These are phyloP conservation scores for Clitopilus hobsonii DNA, from an alignment of 768 basidiomycete genomes.

Conservation along the genomic window DNA sequence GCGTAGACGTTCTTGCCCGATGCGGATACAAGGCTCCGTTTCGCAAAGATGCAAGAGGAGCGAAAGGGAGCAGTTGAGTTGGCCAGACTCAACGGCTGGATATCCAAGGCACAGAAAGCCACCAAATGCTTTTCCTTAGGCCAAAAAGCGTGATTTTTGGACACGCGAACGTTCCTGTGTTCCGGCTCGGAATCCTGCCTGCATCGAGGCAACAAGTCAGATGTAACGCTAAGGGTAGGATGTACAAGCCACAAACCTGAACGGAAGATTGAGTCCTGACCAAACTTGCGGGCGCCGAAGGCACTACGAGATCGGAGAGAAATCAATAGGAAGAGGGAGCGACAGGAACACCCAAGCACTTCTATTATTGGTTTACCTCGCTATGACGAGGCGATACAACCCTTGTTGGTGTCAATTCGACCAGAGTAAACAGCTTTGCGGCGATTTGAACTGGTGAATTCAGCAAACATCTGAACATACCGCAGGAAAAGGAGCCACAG, in stretches of 20 bases:
- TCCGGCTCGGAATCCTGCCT: neutral
- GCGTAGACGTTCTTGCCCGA: neutral
- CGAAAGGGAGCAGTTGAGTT: neutral
- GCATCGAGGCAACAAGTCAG: neutral
- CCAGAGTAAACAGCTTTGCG: too few relatives aligned
- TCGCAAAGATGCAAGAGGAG: neutral
- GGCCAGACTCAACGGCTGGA: neutral
- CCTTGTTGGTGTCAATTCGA: neutral
- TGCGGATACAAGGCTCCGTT: neutral
- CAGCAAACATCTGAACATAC: too few relatives aligned
- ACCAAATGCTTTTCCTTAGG: neutral
- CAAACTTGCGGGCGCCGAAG: neutral
- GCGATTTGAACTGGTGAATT: too few relatives aligned
- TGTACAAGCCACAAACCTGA: neutral
- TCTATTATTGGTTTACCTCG: neutral
- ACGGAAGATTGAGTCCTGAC: neutral
- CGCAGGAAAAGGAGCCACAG: too few relatives aligned
- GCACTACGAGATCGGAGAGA: neutral
- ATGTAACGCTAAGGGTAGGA: neutral
- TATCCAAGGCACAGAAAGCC: neutral
- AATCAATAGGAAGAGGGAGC: neutral
- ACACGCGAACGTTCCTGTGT: neutral
- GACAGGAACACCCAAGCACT: neutral
- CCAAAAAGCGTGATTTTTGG: neutral
- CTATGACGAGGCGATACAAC: neutral